These are phyloP conservation scores for Hanseniaspora valbyensis DNA, from an alignment of 805 yeast species.

Conservation along the genomic window DNA sequence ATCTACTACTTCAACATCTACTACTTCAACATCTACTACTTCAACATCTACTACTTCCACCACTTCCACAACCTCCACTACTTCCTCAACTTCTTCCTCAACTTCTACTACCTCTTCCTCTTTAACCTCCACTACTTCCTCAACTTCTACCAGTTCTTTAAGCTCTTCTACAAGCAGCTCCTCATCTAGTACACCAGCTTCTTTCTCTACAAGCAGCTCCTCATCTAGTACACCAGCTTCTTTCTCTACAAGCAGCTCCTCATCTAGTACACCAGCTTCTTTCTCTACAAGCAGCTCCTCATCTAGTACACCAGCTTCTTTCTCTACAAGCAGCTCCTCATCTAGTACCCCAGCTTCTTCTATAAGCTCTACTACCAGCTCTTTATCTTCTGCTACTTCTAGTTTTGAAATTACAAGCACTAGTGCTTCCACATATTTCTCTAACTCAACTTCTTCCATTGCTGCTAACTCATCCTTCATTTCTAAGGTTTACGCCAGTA, in stretches of 20 bases:
- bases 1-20: no score
- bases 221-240: no score
- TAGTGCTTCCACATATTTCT: not conserved
- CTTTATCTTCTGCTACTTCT: slow-evolving; percentile 22
- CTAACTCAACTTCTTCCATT: not conserved
- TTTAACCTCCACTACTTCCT: not conserved
- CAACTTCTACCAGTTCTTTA: not conserved
- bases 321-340: slow-evolving; percentile 28
- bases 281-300: not conserved
- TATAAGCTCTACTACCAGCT: slow-evolving; percentile 47
- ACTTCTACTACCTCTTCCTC: not conserved
- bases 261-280: not conserved
- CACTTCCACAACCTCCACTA: not conserved
- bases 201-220: no score
- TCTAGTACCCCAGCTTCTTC: slow-evolving; percentile 43
- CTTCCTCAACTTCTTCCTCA: not conserved
- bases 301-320: slow-evolving; percentile 49
- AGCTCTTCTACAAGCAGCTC: not conserved
- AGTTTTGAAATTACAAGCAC: not conserved
- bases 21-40: no score
- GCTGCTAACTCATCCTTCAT: not conserved
- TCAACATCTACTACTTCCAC: slow-evolving; percentile 3
- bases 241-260: no score
- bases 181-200: no score
- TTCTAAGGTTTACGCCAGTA: no score